Percentiles rank a stretch among this genome's conserved stretches.
These are phyloP conservation scores for Leersia perrieri DNA, from an alignment of 176 grass and related monocot genomes.

Conservation along the genomic window DNA sequence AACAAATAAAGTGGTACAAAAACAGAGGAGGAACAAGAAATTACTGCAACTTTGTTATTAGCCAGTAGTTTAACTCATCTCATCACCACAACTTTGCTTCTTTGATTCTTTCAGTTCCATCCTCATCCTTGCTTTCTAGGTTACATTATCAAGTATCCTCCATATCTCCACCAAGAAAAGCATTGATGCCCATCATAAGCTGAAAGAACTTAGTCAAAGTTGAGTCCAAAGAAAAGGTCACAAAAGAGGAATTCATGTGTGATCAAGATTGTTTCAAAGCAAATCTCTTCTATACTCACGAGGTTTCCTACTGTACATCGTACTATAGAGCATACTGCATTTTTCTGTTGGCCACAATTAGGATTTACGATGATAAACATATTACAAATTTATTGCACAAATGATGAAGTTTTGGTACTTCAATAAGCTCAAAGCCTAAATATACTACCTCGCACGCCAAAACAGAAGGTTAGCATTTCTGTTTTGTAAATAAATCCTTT, in stretches of 20 bases:
- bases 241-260: neutral
- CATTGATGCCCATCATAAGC: neutral
- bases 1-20: neutral
- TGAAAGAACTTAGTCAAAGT: neutral
- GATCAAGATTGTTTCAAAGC: neutral
- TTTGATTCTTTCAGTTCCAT: neutral
- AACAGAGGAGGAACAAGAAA: neutral
- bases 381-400: neutral
- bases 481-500: neutral
- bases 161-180: neutral
- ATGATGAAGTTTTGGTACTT: neutral
- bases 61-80: neutral
- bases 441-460: neutral
- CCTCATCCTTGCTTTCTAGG: neutral
- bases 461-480: neutral
- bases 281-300: neutral
- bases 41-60: neutral
- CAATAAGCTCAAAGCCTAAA: neutral
- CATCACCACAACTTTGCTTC: neutral
- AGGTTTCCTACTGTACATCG: too few relatives aligned
- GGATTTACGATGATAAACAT: neutral
- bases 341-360: neutral
- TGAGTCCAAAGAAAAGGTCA: neutral
- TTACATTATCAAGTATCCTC: neutral
- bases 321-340: neutral